Evolutionary conservation across 148 eudicot species (phyloP), one percentile per base, ranked within the genome.

Genomic region (Limonium bicolor): DNA sequence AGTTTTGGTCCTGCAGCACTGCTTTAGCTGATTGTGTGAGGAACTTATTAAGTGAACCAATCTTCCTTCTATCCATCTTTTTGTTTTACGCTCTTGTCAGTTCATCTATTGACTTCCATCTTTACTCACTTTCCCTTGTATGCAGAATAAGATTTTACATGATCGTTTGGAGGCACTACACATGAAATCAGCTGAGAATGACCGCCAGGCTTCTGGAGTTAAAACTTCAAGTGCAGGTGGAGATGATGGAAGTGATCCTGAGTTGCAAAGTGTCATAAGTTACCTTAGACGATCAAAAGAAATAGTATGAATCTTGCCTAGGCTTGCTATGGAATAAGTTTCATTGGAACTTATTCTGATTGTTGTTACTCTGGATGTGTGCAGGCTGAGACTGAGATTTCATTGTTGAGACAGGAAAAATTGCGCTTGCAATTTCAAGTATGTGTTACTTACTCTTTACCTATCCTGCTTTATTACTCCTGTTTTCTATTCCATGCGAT

Each of bases 201-300:
- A 78, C 39, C 74, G 65, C 36, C 50, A 47, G 51, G 66, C 64
- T 49, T 63, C 56, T 11, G 82, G 79, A 45, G 23, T 57, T 53
- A 54, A 73, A 36, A 46, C 69, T 46, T 56, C 72, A 14, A 63
- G 68, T 50, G 46, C 51, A 48, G 35, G 48, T 40, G 41, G 67
- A 6, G 74, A 56, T 20, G 11, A 65, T 20, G 54, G 48, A 23
- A 70, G 55, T 40, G 92, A 78, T 36, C 62, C 72, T 40, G 95
- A 95, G 58, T 51, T 90, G 56, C 95, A 73, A 34, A 63, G 70
- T 30, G 94, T 90, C 53, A 80, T 90, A 50, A 81, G 56, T 50
- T 90, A 90, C 73, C 82, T 90, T 44, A 75, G 95, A 2, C 82
- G 99, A 39, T 73, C 99, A 21, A 90, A 82, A 73, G 99, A 90